Conservation (phyloP, 208 protist species). For the Plasmodiophora brassicae region DNA sequence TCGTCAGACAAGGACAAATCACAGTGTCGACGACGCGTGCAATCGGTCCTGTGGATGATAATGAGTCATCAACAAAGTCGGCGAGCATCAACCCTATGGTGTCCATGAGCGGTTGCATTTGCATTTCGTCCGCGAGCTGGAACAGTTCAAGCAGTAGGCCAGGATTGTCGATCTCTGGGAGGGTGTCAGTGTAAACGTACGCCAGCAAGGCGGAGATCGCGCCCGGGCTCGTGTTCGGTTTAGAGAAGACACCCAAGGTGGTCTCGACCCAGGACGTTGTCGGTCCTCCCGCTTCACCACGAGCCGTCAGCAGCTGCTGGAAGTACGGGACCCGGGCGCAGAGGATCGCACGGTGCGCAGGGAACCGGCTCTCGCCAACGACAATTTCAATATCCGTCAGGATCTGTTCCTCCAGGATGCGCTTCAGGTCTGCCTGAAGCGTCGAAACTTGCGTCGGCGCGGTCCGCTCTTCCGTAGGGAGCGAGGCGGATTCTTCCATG, state of each 20-base stretch:
- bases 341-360: neutral
- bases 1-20: no score
- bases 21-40: no score
- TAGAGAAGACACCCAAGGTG: neutral
- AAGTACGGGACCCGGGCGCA: neutral
- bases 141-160: neutral
- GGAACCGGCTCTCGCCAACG: neutral
- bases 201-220: neutral
- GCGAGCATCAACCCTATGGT: no score
- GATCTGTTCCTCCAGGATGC: neutral
- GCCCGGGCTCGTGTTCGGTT: neutral
- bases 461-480: no score
- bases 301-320: neutral
- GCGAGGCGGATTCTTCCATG: no score
- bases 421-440: neutral
- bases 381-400: neutral
- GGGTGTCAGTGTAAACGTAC: neutral
- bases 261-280: neutral
- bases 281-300: no score
- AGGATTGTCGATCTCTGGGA: neutral
- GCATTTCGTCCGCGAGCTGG: neutral
- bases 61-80: no score
- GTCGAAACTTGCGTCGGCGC: no score
- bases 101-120: neutral
- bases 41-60: no score